Conservation (phyloP, 768 basidiomycete genomes). For the Candolleomyces aberdarensis region DNA sequence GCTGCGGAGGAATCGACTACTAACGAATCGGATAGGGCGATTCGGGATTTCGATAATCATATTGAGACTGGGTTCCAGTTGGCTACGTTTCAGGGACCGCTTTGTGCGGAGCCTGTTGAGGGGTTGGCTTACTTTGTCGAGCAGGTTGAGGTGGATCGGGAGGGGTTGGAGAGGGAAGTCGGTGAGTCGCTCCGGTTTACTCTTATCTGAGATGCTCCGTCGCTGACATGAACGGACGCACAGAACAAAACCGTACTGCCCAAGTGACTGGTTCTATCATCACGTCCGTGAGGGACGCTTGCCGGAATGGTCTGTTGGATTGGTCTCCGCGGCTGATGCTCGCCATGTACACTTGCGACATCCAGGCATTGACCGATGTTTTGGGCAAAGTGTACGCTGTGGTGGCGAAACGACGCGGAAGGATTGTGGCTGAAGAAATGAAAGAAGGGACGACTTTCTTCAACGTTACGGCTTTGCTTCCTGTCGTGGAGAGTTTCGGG, state of each 20-base stretch:
- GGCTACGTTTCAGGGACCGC: constrained; percentile 89
- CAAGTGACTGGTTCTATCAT: constrained; percentile 91
- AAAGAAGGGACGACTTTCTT: constrained; percentile 97
- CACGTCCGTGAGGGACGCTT: constrained; percentile 85
- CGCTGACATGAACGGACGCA: neutral
- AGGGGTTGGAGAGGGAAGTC: constrained; percentile 60
- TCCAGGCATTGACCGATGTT: constrained; percentile 96
- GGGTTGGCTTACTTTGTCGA: constrained; percentile 93
- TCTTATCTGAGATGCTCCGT: neutral
- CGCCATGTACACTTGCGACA: constrained; percentile 98
- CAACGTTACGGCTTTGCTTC: constrained; percentile 84
- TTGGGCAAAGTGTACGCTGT: constrained; percentile 97
- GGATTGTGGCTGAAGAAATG: constrained; percentile 97
- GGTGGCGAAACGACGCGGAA: constrained; percentile 84
- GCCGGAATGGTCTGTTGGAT: constrained; percentile 85
- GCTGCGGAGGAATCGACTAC: constrained; percentile 21
- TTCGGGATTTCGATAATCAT: constrained; percentile 69
- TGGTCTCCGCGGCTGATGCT: constrained; percentile 98
- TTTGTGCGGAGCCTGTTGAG: constrained; percentile 93
- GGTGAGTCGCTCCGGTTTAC: constrained; percentile 38
- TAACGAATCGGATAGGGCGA: constrained; percentile 23
- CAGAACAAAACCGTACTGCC: constrained; percentile 76
- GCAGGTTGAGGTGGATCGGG: constrained; percentile 58
- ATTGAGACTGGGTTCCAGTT: constrained; percentile 95
- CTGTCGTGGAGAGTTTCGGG: constrained; percentile 96